These are phyloP conservation scores for Eucommia ulmoides DNA, from an alignment of 257 asterid genomes.

Conservation along the genomic window DNA sequence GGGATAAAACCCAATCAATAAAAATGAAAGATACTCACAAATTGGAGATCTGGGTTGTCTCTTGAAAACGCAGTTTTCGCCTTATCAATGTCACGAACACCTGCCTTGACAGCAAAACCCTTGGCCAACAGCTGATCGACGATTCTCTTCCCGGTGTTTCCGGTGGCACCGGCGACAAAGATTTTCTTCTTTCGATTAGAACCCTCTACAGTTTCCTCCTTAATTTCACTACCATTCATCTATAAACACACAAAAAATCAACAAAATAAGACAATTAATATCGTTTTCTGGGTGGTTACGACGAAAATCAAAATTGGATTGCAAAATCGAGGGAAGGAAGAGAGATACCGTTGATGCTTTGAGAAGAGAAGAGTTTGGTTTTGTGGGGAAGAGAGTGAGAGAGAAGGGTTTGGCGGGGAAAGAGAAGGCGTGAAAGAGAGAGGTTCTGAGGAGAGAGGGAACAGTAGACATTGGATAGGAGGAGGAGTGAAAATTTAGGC, in stretches of 20 bases:
- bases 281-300: constrained; percentile 1
- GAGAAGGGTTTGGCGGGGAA: constrained; percentile 18
- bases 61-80: constrained; percentile 56
- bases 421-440: constrained; percentile 15
- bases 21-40: constrained; percentile 38
- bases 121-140: constrained; percentile 84
- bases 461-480: constrained; percentile 20
- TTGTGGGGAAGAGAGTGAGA: constrained; percentile 8
- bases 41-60: constrained; percentile 53
- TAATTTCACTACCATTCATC: constrained; percentile 63
- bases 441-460: constrained; percentile 24
- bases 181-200: constrained; percentile 42
- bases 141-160: constrained; percentile 86
- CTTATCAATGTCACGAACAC: constrained; percentile 73
- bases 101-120: constrained; percentile 90
- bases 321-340: background rate
- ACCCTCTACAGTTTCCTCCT: constrained; percentile 27
- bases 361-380: constrained; percentile 20
- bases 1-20: background rate
- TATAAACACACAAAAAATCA: constrained; percentile 15
- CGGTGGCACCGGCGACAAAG: constrained; percentile 91
- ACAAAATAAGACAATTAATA: constrained; percentile 2
- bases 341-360: constrained; percentile 35
- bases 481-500: too few species aligned
- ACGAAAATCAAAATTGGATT: background rate